phyloP scores from a whole-genome alignment of 2,329 filamentous ascomycete species.

The Pestalotiopsis sp. region DNA sequence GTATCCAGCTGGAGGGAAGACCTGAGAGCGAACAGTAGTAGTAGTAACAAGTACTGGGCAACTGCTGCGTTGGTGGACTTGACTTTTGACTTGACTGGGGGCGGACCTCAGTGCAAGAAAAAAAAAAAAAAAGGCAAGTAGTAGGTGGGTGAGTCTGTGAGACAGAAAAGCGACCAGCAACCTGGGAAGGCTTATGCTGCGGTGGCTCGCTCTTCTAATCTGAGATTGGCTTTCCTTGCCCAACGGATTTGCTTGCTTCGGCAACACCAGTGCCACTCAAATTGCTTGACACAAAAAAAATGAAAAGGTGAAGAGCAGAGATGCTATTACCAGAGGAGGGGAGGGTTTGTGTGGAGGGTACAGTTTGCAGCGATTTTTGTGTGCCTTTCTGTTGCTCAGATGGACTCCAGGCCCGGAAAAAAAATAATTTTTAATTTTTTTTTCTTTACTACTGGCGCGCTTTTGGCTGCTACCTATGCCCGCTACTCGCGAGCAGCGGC shows the following conservation, averaged over 20 bases:
- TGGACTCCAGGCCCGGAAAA: constrained; percentile 4
- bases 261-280: constrained; percentile 8
- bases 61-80: neutral
- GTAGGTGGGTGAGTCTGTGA: neutral
- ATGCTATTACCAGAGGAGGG: constrained; percentile 11
- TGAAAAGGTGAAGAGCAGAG: neutral
- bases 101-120: constrained; percentile 1
- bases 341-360: constrained; percentile 14
- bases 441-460: constrained; percentile 6
- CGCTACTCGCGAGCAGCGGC: neutral
- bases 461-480: neutral
- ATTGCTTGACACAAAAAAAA: constrained; percentile 14
- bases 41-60: neutral
- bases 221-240: neutral
- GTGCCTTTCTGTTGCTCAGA: constrained; percentile 5
- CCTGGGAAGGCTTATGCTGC: neutral
- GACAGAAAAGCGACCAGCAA: neutral
- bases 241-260: constrained; percentile 2
- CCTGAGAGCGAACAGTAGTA: constrained; percentile 4
- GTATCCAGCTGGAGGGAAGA: neutral
- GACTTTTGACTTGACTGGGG: neutral
- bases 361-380: constrained; percentile 10
- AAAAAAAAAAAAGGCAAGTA: neutral
- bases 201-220: neutral
- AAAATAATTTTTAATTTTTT: constrained; percentile 16